Evolutionary conservation across 2,329 filamentous ascomycete genomes (phyloP), one percentile per base, ranked within the genome.

Genomic region (Xylaria hypoxylon): DNA sequence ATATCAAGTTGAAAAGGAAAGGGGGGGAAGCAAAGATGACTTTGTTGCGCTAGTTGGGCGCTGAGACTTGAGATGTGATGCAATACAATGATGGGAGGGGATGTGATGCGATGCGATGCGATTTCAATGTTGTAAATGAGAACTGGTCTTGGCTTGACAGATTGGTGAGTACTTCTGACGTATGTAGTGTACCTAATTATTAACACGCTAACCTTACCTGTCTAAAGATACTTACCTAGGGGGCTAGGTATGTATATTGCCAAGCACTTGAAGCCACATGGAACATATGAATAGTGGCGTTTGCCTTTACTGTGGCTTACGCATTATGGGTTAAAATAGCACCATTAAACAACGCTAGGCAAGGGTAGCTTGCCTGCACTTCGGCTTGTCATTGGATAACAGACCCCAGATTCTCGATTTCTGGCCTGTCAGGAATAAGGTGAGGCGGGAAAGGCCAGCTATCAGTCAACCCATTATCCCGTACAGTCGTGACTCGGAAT

Each of bases 401-500:
- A 38, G 59, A 65, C 68, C 70, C 72, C 64, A 64, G 64, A 62
- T 62, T 59, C 28, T 59, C 7, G 35, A 50, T 42, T 57, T 56
- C 44, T 70, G 68, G 65, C 33, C 50, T 64, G 65, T 53, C 50
- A 62, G 59, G 40, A 56, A 26, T 47, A 56, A 38, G 70, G 68
- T 64, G 64, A 72, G 70, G 70, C 69, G 62, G 67, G 74, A 76
- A 71, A 76, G 74, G 74, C 74, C 74, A 75, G 69, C 72, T 75
- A 76, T 72, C 72, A 68, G 62, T 61, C 59, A 62, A 40, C 42
- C 28, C 26, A 24, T 65, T 22, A 24, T 65, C 62, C 31, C 31
- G 13, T 40, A 51, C 44, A 11, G 51, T 50, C 26, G 60, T 53
- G 58, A 31, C 42, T 45, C 28, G 59, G 61, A 65, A 51, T 26